Evolutionary conservation across 1,284 basidiomycete genomes (phyloP).

Genomic region (Pseudomicrostroma phylloplanum): DNA sequence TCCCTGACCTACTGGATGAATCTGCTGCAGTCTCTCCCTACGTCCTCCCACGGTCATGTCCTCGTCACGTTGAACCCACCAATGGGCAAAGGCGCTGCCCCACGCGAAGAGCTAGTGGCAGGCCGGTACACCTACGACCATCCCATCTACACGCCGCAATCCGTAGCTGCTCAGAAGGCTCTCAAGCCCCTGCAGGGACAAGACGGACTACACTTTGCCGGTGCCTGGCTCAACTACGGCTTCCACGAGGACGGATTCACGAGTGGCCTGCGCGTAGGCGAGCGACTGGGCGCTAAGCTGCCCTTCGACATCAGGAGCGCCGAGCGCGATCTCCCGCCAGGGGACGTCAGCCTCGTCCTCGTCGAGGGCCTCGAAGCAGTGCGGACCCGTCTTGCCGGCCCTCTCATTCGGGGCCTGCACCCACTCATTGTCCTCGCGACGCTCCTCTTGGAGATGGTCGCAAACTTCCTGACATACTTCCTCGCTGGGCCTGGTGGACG

Average conservation of each 20-base stretch:
- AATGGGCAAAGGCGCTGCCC: neutral
- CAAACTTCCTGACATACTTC: neutral
- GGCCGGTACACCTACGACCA: conserved; percentile 65
- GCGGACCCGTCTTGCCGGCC: neutral
- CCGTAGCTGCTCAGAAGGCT: conserved; percentile 58
- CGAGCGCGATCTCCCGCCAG: conserved; percentile 21
- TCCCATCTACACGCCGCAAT: conserved; percentile 55
- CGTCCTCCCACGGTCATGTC: conserved; percentile 61
- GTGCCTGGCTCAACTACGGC: conserved; percentile 71
- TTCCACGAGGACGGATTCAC: conserved; percentile 77
- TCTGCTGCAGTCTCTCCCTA: conserved; percentile 65
- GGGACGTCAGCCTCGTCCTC: neutral
- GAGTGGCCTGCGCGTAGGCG: conserved; percentile 51
- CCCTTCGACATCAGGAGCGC: conserved; percentile 51
- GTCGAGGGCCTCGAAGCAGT: neutral
- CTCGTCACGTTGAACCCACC: conserved; percentile 63
- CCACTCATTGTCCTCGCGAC: neutral
- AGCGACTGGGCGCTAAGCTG: conserved; percentile 47
- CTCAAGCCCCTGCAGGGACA: conserved; percentile 63
- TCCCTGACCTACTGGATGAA: conserved; percentile 66
- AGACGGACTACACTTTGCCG: conserved; percentile 62
- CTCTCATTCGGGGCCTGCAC: neutral
- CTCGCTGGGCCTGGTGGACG: neutral
- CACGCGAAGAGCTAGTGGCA: conserved; percentile 41
- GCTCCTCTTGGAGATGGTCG: neutral